Evolutionary conservation across 2,329 filamentous ascomycete genomes (phyloP).

Genomic region (Phyllosticta ampelicida): DNA sequence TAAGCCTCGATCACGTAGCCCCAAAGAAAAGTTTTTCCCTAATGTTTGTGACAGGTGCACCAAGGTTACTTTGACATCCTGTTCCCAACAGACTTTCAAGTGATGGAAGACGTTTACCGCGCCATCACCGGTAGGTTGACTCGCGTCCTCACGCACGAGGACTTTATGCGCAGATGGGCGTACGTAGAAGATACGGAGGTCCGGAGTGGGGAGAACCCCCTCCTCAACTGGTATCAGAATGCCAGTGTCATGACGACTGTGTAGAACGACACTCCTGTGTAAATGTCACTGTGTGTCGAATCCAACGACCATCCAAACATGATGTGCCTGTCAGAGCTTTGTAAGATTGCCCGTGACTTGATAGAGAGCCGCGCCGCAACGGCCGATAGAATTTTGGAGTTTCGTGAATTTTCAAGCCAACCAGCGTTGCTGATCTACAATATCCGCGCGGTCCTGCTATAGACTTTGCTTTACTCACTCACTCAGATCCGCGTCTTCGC

Average conservation of each 20-base stretch:
- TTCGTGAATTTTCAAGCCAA: no score
- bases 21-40: not conserved
- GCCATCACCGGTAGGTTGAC: slow-evolving; percentile 89
- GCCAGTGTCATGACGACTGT: slow-evolving; percentile 85
- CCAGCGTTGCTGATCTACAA: no score
- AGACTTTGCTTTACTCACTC: no score
- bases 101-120: slow-evolving; percentile 85
- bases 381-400: no score
- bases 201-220: slow-evolving; percentile 80
- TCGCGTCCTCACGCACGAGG: slow-evolving; percentile 72
- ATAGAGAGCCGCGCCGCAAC: no score
- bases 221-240: slow-evolving; percentile 91
- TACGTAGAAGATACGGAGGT: slow-evolving; percentile 84
- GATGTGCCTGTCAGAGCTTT: not conserved
- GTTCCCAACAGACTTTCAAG: slow-evolving; percentile 89
- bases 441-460: no score
- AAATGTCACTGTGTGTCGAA: not conserved
- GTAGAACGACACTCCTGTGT: not conserved
- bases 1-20: slow-evolving; percentile 36
- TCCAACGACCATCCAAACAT: not conserved
- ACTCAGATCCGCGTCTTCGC: not conserved
- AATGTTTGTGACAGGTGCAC: slow-evolving; percentile 55
- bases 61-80: slow-evolving; percentile 99
- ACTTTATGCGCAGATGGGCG: slow-evolving; percentile 84
- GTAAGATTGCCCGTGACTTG: no score